Evolutionary conservation across 108 stramenopile genomes (phyloP).

Genomic region (Cyclotella cryptica): DNA sequence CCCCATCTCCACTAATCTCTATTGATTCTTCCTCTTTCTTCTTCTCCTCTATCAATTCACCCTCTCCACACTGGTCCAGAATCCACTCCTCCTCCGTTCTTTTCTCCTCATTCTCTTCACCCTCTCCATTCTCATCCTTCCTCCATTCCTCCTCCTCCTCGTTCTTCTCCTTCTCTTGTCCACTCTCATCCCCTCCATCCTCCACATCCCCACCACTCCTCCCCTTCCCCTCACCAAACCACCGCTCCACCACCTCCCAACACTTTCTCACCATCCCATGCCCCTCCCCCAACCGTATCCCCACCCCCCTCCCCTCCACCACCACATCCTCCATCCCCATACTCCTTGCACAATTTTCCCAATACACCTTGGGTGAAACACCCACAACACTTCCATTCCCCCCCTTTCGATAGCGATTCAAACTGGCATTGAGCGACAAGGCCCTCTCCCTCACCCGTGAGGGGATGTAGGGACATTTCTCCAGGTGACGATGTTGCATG

Average conservation of each 20-base stretch:
- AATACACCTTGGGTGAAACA: constrained; percentile 4
- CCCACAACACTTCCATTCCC: too few species aligned
- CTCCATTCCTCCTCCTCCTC: not conserved
- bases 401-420: not conserved
- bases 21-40: too few species aligned
- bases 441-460: not conserved
- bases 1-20: too few species aligned
- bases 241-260: not conserved
- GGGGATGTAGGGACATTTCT: not conserved
- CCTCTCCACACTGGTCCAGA: too few species aligned
- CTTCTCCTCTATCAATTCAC: too few species aligned
- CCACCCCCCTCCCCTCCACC: not conserved
- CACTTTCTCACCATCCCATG: constrained; percentile 1
- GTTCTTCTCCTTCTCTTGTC: too few species aligned
- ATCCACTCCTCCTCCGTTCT: too few species aligned
- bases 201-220: not conserved
- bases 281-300: not conserved
- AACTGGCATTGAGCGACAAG: not conserved
- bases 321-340: constrained; percentile 10
- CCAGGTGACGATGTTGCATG: constrained; percentile 8
- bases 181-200: not conserved
- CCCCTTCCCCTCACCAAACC: not conserved
- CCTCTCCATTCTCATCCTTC: not conserved
- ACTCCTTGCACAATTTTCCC: not conserved
- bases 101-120: too few species aligned